A percentile compares a stretch with the other conserved stretches of the same genome.
Conservation (phyloP, 2,329 filamentous ascomycete species). For the Annulohypoxylon truncatum region DNA sequence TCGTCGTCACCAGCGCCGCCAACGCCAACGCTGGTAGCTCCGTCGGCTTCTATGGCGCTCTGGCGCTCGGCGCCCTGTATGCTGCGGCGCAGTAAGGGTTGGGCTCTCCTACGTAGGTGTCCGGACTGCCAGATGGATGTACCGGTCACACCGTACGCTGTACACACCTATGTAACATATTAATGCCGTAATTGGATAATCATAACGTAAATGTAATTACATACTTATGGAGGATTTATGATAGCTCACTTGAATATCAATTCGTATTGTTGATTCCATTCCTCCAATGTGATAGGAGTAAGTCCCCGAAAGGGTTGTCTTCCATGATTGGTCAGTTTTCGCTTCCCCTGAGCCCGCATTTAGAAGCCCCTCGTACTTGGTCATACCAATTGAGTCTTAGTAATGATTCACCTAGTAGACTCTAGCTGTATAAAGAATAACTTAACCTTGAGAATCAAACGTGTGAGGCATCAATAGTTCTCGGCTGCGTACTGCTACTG, state of each 20-base stretch:
- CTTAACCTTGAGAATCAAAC: too few relatives aligned
- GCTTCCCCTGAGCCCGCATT: background rate
- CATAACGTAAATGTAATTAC: conserved; percentile 5
- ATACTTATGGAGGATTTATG: background rate
- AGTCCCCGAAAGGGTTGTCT: background rate
- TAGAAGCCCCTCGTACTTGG: background rate
- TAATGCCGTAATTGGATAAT: conserved; percentile 16
- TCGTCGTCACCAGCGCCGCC: conserved; percentile 21
- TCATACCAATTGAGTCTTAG: background rate
- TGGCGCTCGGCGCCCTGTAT: conserved; percentile 35
- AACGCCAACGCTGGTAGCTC: conserved; percentile 16
- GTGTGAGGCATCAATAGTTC: too few relatives aligned
- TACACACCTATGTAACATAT: conserved; percentile 11
- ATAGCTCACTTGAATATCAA: background rate
- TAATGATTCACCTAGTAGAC: background rate
- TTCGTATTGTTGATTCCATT: background rate
- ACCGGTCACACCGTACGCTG: background rate
- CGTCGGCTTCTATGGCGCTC: conserved; percentile 32
- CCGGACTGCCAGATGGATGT: too few relatives aligned
- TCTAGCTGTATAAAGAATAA: background rate
- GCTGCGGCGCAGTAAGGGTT: conserved; percentile 27
- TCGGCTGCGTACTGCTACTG: too few relatives aligned
- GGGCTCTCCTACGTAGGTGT: too few relatives aligned
- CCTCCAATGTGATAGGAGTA: background rate
- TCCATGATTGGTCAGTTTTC: too few relatives aligned